phyloP scores from a whole-genome alignment of 2,329 filamentous ascomycete species.

The Exophiala sideris region DNA sequence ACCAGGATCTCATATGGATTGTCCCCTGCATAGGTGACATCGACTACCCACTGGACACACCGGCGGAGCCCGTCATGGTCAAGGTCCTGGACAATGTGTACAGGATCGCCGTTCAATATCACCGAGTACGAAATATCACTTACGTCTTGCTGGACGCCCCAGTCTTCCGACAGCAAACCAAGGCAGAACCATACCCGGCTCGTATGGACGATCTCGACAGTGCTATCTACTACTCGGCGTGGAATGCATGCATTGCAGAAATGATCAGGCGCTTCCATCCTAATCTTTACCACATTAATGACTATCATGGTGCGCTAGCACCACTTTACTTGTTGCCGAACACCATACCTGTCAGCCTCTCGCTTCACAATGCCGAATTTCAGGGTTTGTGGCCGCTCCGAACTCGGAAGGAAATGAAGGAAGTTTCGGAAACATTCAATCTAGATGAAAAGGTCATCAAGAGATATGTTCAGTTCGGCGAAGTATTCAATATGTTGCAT shows the following conservation, averaged over 20 bases:
- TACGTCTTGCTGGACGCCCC: constrained; percentile 66
- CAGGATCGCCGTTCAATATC: constrained; percentile 62
- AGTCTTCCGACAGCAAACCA: constrained; percentile 62
- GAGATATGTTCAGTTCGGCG: constrained; percentile 64
- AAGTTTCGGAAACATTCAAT: constrained; percentile 65
- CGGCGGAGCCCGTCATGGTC: constrained; percentile 60
- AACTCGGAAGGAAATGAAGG: constrained; percentile 57
- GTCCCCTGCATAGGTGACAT: constrained; percentile 61
- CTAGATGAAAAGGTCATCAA: constrained; percentile 55
- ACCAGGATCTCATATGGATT: constrained; percentile 65
- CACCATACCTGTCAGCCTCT: constrained; percentile 60
- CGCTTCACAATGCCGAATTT: constrained; percentile 67
- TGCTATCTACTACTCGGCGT: constrained; percentile 66
- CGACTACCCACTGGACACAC: constrained; percentile 59
- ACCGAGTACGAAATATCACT: constrained; percentile 62
- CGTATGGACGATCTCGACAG: constrained; percentile 68
- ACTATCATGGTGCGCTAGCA: constrained; percentile 62
- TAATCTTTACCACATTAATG: constrained; percentile 65
- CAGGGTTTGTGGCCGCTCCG: constrained; percentile 68
- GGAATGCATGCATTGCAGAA: constrained; percentile 67
- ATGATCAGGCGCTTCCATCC: constrained; percentile 61
- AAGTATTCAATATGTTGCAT: constrained; percentile 66
- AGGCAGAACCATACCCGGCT: constrained; percentile 61
- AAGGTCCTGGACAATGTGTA: constrained; percentile 60
- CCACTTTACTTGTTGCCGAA: constrained; percentile 63